phyloP scores from a whole-genome alignment of 768 basidiomycete species.

The Cystofilobasidium macerans region DNA sequence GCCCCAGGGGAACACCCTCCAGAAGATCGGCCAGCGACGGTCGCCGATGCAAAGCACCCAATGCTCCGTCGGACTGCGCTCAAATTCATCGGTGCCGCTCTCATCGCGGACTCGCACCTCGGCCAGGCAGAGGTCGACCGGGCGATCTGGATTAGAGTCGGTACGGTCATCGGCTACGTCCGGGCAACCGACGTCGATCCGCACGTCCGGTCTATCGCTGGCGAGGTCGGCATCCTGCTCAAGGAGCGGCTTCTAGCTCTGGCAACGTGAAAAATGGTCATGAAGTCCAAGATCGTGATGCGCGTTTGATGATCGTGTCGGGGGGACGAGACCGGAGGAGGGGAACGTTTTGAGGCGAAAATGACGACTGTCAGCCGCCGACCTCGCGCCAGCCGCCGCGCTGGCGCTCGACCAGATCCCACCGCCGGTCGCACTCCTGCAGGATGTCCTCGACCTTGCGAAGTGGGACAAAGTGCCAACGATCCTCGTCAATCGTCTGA shows the following conservation, averaged over 20 bases:
- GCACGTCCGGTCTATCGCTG: slow-evolving; percentile 63
- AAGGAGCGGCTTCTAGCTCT: background rate
- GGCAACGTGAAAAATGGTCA: background rate
- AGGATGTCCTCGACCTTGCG: background rate
- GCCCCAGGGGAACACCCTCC: slow-evolving; percentile 26
- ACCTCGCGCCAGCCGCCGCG: slow-evolving; percentile 13
- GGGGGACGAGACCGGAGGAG: no score
- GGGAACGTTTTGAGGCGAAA: no score
- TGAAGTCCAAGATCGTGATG: background rate
- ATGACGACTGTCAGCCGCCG: background rate
- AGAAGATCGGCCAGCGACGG: background rate
- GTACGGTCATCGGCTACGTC: slow-evolving; percentile 57
- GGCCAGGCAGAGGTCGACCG: slow-evolving; percentile 22
- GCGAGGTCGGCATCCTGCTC: slow-evolving; percentile 45
- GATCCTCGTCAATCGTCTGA: background rate
- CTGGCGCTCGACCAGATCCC: background rate
- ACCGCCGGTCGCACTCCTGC: background rate
- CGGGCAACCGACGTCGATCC: slow-evolving; percentile 59
- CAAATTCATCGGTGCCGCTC: slow-evolving; percentile 57
- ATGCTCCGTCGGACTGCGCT: slow-evolving; percentile 73
- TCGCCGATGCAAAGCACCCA: slow-evolving; percentile 59
- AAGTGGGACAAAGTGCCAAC: background rate
- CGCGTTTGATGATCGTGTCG: no score
- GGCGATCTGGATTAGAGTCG: slow-evolving; percentile 45
- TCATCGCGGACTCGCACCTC: slow-evolving; percentile 52